Percentiles rank a stretch among this genome's conserved stretches.
Conservation (phyloP, 2,329 filamentous ascomycete species). For the Diaporthe destruens region DNA sequence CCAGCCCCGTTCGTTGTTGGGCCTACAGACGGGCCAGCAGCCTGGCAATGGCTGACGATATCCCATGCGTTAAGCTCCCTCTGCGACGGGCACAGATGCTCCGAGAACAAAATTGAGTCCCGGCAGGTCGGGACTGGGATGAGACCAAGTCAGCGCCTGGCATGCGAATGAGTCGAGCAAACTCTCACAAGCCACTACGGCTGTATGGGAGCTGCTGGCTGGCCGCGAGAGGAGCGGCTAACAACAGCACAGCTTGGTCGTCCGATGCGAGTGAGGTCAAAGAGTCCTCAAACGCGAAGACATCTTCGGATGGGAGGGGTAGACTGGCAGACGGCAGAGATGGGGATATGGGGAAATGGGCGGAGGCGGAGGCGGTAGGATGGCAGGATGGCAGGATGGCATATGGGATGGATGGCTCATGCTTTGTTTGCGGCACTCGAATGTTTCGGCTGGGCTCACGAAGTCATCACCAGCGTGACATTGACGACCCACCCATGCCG, state of each 20-base stretch:
- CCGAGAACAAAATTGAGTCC: constrained; percentile 27
- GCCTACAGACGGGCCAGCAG: too few species aligned
- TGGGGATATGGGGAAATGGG: too few species aligned
- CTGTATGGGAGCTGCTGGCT: neutral
- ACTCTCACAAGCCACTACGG: constrained; percentile 14
- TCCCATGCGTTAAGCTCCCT: neutral
- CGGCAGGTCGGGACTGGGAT: constrained; percentile 16
- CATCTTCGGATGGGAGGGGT: constrained; percentile 27
- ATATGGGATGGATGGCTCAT: constrained; percentile 13
- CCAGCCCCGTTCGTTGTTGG: constrained; percentile 17
- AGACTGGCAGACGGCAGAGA: too few species aligned
- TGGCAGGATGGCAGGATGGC: constrained; percentile 4
- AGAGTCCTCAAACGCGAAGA: constrained; percentile 4
- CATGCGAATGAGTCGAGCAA: constrained; percentile 9
- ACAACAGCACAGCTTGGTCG: neutral
- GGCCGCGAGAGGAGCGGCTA: constrained; percentile 21
- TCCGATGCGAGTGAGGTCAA: constrained; percentile 14
- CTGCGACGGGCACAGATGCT: constrained; percentile 24
- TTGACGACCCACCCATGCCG: constrained; percentile 17
- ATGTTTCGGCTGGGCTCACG: constrained; percentile 22
- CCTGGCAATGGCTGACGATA: neutral
- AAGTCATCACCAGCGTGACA: constrained; percentile 28
- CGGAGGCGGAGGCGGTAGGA: neutral
- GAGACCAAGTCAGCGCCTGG: neutral
- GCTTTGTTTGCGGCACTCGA: constrained; percentile 28